A percentile compares a stretch with the other conserved stretches of the same genome.
Conservation (phyloP, 2,329 filamentous ascomycete genomes). For the Hypoxylon sp. region DNA sequence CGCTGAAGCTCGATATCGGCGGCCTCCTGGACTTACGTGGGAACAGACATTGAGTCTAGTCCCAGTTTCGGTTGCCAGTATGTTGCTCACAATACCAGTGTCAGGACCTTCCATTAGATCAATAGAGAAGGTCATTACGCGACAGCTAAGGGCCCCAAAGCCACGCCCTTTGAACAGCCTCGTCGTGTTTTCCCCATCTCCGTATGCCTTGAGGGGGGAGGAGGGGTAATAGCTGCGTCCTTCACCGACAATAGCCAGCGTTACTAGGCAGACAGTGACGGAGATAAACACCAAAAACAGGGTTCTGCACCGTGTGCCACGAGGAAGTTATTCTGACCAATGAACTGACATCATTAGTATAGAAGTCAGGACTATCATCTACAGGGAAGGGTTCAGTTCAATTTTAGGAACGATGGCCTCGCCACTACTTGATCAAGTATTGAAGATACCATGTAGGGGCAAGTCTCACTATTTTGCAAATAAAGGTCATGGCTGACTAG, state of each 20-base stretch:
- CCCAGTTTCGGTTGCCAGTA: not conserved
- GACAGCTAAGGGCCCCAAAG: not conserved
- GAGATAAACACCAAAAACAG: not conserved
- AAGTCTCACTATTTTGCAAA: slow-evolving; percentile 16
- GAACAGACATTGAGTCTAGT: not conserved
- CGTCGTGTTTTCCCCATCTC: not conserved
- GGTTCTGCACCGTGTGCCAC: not conserved
- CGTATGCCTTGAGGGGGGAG: not conserved
- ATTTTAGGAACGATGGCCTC: not conserved
- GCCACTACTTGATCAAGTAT: not conserved
- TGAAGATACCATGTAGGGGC: slow-evolving; percentile 16
- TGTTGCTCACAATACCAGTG: not conserved
- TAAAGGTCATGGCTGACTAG: slow-evolving; percentile 18
- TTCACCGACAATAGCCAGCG: not conserved
- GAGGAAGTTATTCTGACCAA: slow-evolving; percentile 13
- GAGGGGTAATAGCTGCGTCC: not conserved
- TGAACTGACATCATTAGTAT: not conserved
- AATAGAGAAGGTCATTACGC: not conserved
- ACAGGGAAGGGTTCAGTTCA: not conserved
- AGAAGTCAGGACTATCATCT: not conserved
- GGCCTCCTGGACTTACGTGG: not conserved
- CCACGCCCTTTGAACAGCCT: not conserved
- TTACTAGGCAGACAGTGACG: not conserved
- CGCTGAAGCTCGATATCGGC: slow-evolving; percentile 40
- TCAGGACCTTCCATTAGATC: not conserved